phyloP scores from a whole-genome alignment of 2,329 filamentous ascomycete genomes.

The Sphaerulina populicola region DNA sequence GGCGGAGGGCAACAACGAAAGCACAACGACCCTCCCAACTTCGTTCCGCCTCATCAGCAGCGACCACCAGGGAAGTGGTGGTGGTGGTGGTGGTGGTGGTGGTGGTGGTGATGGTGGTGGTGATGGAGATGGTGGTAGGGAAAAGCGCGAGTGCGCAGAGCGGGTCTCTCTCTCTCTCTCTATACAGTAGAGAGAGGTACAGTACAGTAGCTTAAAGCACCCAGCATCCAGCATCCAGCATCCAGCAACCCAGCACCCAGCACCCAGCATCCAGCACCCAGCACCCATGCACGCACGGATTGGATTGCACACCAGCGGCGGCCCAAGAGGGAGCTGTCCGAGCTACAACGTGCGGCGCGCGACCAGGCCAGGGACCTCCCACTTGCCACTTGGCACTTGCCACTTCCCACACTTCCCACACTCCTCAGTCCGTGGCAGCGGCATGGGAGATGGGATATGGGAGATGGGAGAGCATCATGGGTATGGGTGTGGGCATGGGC shows the following conservation, averaged over 20 bases:
- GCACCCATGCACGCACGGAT: conserved; percentile 5
- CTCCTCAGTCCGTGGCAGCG: neutral
- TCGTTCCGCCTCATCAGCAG: neutral
- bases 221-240: too few relatives aligned
- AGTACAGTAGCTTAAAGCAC: too few relatives aligned
- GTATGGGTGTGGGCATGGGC: too few relatives aligned
- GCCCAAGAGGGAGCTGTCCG: conserved; percentile 2
- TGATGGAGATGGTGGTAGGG: neutral
- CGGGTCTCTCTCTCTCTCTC: neutral
- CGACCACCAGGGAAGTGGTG: neutral
- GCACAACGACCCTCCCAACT: neutral
- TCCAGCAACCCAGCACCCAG: too few relatives aligned
- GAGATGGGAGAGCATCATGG: too few relatives aligned
- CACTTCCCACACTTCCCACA: too few relatives aligned
- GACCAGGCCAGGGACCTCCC: too few relatives aligned
- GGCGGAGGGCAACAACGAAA: neutral
- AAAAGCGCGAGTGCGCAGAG: neutral
- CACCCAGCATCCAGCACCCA: too few relatives aligned
- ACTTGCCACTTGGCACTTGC: too few relatives aligned
- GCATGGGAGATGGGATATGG: too few relatives aligned
- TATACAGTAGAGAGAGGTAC: too few relatives aligned
- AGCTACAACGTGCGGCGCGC: neutral
- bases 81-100: neutral
- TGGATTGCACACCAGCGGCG: neutral
- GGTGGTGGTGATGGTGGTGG: too few relatives aligned